phyloP scores from a whole-genome alignment of 228 moss, liverwort and hornwort species.

The Sphagnum fallax region DNA sequence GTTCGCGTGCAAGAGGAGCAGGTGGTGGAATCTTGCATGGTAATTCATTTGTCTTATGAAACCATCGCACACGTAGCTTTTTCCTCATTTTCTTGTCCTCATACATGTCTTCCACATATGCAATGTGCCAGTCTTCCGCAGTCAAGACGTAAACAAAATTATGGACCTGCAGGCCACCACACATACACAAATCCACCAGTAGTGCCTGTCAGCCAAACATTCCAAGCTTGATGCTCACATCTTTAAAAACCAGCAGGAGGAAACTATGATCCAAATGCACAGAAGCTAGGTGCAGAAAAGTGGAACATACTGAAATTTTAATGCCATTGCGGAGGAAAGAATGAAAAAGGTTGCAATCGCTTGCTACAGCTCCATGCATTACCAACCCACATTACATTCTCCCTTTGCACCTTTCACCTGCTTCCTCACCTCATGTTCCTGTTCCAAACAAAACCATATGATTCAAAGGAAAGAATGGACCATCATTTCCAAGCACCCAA shows the following conservation, averaged over 20 bases:
- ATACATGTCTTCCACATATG: too few relatives aligned
- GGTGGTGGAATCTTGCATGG: conserved; percentile 76
- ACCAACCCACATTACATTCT: conserved; percentile 58
- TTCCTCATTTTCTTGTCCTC: too few relatives aligned
- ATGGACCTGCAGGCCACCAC: too few relatives aligned
- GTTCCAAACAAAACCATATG: conserved; percentile 2
- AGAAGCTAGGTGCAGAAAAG: too few relatives aligned
- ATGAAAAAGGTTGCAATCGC: conserved; percentile 60
- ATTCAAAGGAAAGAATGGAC: not conserved
- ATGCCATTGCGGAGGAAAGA: conserved; percentile 83
- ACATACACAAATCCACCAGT: too few relatives aligned
- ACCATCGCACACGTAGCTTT: conserved; percentile 89
- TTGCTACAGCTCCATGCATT: conserved; percentile 64
- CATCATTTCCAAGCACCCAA: not conserved
- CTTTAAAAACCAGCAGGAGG: too few relatives aligned
- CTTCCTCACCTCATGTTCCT: conserved; percentile 44
- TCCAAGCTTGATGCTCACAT: too few relatives aligned
- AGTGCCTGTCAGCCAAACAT: too few relatives aligned
- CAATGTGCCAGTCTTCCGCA: too few relatives aligned
- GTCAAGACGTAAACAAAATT: too few relatives aligned
- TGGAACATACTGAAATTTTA: conserved; percentile 61
- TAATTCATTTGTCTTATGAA: conserved; percentile 70
- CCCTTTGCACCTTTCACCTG: conserved; percentile 30
- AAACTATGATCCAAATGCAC: too few relatives aligned
- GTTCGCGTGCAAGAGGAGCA: conserved; percentile 52